Conservation (phyloP, 2,329 filamentous ascomycete species). For the Aspergillus alliaceus region DNA sequence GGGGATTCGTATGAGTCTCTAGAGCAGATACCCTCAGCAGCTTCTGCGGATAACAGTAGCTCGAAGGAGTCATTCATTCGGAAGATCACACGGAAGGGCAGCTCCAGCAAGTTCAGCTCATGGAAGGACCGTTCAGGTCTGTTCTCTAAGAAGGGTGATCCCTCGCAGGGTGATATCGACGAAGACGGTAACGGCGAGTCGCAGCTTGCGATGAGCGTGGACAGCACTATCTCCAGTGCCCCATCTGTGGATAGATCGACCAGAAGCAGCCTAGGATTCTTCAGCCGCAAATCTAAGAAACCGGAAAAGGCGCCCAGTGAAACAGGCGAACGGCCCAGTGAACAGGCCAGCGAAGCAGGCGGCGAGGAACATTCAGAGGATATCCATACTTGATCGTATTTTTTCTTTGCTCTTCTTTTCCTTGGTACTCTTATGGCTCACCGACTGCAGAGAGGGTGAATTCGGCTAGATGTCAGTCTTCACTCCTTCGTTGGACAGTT, state of each 20-base stretch:
- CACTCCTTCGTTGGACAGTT: not conserved
- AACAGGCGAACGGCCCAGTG: conserved; percentile 45
- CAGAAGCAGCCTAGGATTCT: conserved; percentile 47
- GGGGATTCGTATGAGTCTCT: conserved; percentile 50
- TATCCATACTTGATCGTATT: conserved; percentile 26
- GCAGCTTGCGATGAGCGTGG: conserved; percentile 45
- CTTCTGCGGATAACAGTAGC: conserved; percentile 40
- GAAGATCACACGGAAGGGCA: conserved; percentile 52
- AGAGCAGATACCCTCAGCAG: conserved; percentile 46
- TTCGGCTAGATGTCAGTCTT: not conserved
- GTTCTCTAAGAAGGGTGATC: conserved; percentile 48
- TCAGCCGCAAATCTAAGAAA: conserved; percentile 49
- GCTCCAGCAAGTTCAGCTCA: conserved; percentile 52
- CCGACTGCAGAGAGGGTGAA: no score
- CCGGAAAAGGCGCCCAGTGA: conserved; percentile 44
- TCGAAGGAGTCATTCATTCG: conserved; percentile 53
- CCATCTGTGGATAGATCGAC: conserved; percentile 45
- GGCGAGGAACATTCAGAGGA: conserved; percentile 46
- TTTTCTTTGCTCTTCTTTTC: not conserved
- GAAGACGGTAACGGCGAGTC: conserved; percentile 42
- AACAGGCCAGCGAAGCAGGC: conserved; percentile 36
- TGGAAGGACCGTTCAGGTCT: conserved; percentile 52
- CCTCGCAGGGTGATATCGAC: conserved; percentile 45
- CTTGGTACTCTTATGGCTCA: not conserved
- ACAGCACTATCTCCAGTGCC: conserved; percentile 42